Conservation (phyloP, 2,329 filamentous ascomycete species). For the Penicillium sp. region DNA sequence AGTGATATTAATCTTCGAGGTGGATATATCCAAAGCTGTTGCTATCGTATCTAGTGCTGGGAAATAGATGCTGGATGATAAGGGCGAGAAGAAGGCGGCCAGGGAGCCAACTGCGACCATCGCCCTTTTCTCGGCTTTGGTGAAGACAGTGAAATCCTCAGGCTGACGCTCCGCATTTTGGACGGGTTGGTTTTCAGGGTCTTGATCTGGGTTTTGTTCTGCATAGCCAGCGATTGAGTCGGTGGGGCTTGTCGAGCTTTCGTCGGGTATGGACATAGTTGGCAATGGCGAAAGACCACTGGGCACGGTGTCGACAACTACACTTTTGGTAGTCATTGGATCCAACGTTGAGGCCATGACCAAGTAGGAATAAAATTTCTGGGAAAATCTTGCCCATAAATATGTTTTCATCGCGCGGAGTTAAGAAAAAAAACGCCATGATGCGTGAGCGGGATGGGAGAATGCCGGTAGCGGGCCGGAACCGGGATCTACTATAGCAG, state of each 20-base stretch:
- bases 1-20: slow-evolving; percentile 51
- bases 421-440: neutral
- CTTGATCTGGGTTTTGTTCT: neutral
- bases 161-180: neutral
- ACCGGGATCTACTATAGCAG: neutral
- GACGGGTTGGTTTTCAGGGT: neutral
- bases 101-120: slow-evolving; percentile 26
- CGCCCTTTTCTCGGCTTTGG: slow-evolving; percentile 21
- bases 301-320: neutral
- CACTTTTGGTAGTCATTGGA: neutral
- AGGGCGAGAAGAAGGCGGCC: slow-evolving; percentile 33
- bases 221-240: neutral
- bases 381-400: neutral
- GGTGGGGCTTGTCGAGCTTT: neutral
- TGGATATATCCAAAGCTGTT: slow-evolving; percentile 41
- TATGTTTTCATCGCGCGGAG: neutral
- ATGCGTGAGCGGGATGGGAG: neutral
- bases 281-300: neutral
- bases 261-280: neutral
- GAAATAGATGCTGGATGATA: slow-evolving; percentile 39
- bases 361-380: neutral
- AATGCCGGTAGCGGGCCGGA: neutral
- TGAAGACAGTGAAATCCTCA: slow-evolving; percentile 41
- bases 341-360: too few species aligned
- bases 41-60: slow-evolving; percentile 40